Base-by-base conservation (phyloP, 1,284 basidiomycete genomes). In the Ganoderma boninense region DNA sequence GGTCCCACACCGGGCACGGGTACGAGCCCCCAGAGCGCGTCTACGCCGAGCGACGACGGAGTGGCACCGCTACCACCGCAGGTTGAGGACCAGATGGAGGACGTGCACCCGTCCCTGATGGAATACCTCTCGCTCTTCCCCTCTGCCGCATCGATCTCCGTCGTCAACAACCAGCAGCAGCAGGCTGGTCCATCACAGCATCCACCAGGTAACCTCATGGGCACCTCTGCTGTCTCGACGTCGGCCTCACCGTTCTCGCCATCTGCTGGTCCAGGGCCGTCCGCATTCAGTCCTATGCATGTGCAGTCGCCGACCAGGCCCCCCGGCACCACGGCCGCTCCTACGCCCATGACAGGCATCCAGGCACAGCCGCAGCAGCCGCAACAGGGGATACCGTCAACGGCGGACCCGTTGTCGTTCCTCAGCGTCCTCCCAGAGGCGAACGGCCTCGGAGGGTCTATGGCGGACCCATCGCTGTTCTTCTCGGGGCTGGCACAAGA, bases 101-200 rank as follows among this genome's bases (percentile, higher is more conserved):
- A 90, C 69, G 87, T 91, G 13, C 90, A 92, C 75, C 90, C 90
- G 44, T 87, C 87, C 42, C 79, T 85, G 44, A 80, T 85, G 72
- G 83, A 85, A 76, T 85, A 85, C 66, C 76, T 85, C 64, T 81
- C 83, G 29, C 79, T 83, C 76, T 76, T 84, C 63, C 84, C 83
- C 1, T 69, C 79, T 4, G 77, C 81, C 7, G 70, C 80, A 4
- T 76, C 77, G 18, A 74, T 79, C 57, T 74, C 78, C 10, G 67
- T 78, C 54, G 77, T 78, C 54, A 77, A 76, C 63, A 75, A 54
- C 67, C 67, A 44, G 64, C 64, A 44, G 64, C 64, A 61, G 56
- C 69, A 52, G 44, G 7, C 18, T 6, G 44, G 20, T 4, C 44
- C 20, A 20, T 46, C 7, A 20, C 44, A 46, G 44, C 44, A n/a